Evolutionary conservation across 768 basidiomycete species (phyloP), one percentile per base, ranked within the genome.

Genomic region (Rickenella mellea): DNA sequence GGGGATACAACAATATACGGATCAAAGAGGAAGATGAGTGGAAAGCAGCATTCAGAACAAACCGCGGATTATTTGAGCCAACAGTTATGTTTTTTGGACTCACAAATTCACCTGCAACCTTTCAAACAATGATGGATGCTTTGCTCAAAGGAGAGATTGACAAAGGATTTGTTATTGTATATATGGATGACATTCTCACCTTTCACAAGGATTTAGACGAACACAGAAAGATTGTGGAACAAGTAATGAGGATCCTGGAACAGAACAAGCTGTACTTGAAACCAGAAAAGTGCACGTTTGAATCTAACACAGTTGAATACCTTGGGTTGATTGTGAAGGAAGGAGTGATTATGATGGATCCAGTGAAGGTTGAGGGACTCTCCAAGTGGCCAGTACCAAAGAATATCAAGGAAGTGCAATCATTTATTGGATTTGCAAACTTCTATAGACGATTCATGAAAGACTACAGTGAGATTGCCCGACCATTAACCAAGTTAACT

Each of bases 141-240:
- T 32, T 64, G 5, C 56, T 65, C 32, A 14, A 42, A 7, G 54
- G 66, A 29, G 2, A 62, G 37, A 55, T 70, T n/a, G 44, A 50
- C 2, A 15, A 43, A 21, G 57, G 58, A 0, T 56, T 63, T 20
- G 60, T 76, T n/a, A 47, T 57, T 0, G 62, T 73, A 30, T 70
- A 76, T 48, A 48, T 73, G 26, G 68, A 70, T 42, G 60, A 73
- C 43, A 66, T 71, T 21, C 48, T 70, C 39, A 59, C 67, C 32
- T 66, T n/a, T n/a, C n/a, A n/a, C n/a, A n/a, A n/a, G n/a, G n/a
- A n/a, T n/a, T n/a, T n/a, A n/a, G n/a, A n/a, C n/a, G n/a, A n/a
- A n/a, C n/a, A n/a, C n/a, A n/a, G n/a, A n/a, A n/a, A n/a, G n/a
- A n/a, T n/a, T n/a, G n/a, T n/a, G 38, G 41, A 24, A 50, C 50